Evolutionary conservation across 345 rosid genomes (phyloP), one percentile per base, ranked within the genome.

Genomic region (Excoecaria cochinchinensis): DNA sequence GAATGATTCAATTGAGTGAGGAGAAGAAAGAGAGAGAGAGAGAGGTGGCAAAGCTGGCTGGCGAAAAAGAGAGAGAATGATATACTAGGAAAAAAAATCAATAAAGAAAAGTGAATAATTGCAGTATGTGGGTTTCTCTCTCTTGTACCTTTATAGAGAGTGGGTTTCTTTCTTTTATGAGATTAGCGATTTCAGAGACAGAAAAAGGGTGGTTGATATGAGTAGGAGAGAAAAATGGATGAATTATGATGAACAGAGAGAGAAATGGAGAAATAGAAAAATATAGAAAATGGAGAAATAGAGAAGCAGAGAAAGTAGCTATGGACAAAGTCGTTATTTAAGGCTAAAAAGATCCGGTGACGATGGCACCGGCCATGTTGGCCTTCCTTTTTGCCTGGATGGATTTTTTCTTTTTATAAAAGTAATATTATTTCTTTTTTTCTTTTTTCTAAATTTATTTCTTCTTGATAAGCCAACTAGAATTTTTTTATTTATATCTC

Each of bases 341-440:
- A 63, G 82, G 72, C 42, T 40, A 65, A 62, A 80, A 77, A 66
- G 84, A 80, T 86, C 88, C 87, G 86, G 82, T 70, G 82, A 80
- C 84, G 64, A 72, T 76, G 87, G 82, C 84, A 77, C 86, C 85
- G 81, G 79, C 85, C 83, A 63, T 72, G 79, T 72, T 82, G 68
- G 56, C 73, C 67, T 48, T 67, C 48, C 5, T 51, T 46, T 12
- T 38, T 64, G 77, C 72, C 75, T 70, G 16, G 12, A 36, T 51
- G 73, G 74, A 14, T n/a, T 64, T 13, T 15, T 13, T n/a, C 38
- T 25, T 47, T 47, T 14, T 24, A 24, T 59, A 4, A 44, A 10
- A 3, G 24, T n/a, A 21, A 9, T 11, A 8, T 36, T 72, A 8
- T 19, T 7, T 21, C 44, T 71, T 52, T 12, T 17, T 60, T 59